Percentiles rank a stretch among this genome's conserved stretches.
Evolutionary conservation across 306 rosid genomes (phyloP).

Genomic region (Coriaria nepalensis): DNA sequence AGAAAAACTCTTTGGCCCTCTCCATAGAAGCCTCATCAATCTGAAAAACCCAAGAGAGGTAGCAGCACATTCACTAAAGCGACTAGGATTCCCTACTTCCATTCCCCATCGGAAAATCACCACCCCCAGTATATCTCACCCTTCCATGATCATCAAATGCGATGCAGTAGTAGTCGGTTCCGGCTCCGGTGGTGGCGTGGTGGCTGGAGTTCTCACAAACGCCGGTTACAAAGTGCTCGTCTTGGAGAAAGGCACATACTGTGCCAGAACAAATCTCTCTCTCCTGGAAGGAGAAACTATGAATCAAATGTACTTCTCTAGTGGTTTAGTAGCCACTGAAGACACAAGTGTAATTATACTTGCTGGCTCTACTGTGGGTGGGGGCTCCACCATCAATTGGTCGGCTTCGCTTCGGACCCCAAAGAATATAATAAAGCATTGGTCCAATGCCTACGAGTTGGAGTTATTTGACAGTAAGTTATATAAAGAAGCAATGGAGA

Average conservation of each 20-base stretch:
- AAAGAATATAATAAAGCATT: constrained; percentile 44
- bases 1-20: constrained; percentile 43
- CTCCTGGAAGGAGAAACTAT: constrained; percentile 66
- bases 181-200: constrained; percentile 72
- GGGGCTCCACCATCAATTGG: constrained; percentile 80
- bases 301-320: constrained; percentile 57
- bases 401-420: constrained; percentile 56
- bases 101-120: constrained; percentile 16
- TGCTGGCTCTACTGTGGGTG: constrained; percentile 77
- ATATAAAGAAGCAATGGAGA: constrained; percentile 54
- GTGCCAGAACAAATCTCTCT: constrained; percentile 60
- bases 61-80: constrained; percentile 24
- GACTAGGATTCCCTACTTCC: constrained; percentile 32
- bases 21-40: constrained; percentile 42
- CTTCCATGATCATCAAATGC: constrained; percentile 45
- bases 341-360: constrained; percentile 39
- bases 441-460: constrained; percentile 33
- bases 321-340: constrained; percentile 51
- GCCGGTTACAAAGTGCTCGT: constrained; percentile 73
- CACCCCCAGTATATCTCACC: constrained; percentile 17
- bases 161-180: constrained; percentile 76
- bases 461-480: constrained; percentile 52
- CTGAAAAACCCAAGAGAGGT: constrained; percentile 26
- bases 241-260: constrained; percentile 58
- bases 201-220: constrained; percentile 56